phyloP scores from a whole-genome alignment of 305 asterid species.

The Salvia sclarea region DNA sequence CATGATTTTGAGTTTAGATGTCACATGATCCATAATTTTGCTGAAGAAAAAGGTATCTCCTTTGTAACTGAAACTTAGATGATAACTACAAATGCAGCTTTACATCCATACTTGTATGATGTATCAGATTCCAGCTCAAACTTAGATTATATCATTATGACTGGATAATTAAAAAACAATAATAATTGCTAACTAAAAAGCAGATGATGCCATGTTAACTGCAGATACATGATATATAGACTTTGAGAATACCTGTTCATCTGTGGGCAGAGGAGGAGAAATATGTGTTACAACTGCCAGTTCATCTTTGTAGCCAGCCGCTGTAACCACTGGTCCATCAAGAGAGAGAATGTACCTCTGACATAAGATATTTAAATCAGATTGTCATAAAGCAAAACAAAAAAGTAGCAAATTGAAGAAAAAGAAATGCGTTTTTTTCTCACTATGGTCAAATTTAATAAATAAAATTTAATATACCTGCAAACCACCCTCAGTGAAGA shows the following conservation, averaged over 20 bases:
- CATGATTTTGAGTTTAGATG: conserved; percentile 3
- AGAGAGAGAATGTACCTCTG: conserved; percentile 78
- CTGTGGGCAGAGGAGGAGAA: conserved; percentile 80
- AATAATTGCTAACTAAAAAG: not conserved
- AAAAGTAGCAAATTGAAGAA: conserved; percentile 15
- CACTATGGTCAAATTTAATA: conserved; percentile 13
- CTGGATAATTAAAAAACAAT: not conserved
- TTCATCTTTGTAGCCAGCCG: conserved; percentile 82
- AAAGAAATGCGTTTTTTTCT: not conserved
- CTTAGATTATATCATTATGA: not conserved
- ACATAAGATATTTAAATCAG: conserved; percentile 30
- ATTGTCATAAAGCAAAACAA: conserved; percentile 15
- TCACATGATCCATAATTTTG: not conserved
- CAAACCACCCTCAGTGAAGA: conserved; percentile 87
- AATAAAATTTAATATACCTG: conserved; percentile 59
- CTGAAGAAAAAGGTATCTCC: not conserved
- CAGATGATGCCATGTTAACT: not conserved
- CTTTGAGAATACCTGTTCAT: conserved; percentile 70
- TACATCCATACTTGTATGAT: conserved; percentile 11
- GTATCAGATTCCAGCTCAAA: conserved; percentile 6
- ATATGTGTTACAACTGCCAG: conserved; percentile 84
- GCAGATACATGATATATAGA: conserved; percentile 1
- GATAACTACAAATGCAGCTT: conserved; percentile 16
- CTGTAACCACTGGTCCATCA: conserved; percentile 94
- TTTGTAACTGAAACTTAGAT: not conserved